Base-by-base conservation (phyloP, 2,329 filamentous ascomycete species). In the Tympanopsis confertula region DNA sequence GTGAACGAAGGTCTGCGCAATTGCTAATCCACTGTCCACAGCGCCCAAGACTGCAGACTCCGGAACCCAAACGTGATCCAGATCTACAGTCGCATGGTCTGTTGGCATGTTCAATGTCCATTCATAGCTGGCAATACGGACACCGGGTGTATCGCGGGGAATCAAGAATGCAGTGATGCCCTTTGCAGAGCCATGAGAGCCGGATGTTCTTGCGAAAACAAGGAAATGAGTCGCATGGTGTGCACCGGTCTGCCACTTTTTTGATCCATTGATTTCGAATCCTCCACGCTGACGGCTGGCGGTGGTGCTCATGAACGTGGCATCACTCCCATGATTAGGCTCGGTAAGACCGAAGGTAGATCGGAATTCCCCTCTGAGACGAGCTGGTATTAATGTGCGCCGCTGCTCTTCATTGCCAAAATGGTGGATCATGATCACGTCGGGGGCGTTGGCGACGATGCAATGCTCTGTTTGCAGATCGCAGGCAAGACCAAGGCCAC, bases 41-140 rank as follows among this genome's bases (percentile, higher is more conserved):
- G 59, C 56, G 0, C 74, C 74, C 1, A 79, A 57, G 22, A 77
- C 56, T 2, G 69, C 59, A 15, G 59, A 62, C 13, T 59, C 55
- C 1, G 74, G 70, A 1, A 78, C 69, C 47, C 61, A 69, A n/a
- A 76, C 74, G 39, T 69, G 53, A n/a, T 63, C 63, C 33, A 79
- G 56, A 2, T 64, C 62, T 28, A 79, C 59, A 1, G 73, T 78
- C 3, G 74, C 74, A 48, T 79, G 74, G 50, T 80, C 74, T 4
- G 74, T 78, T 0, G 74, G 74, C 74, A 79, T 80, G 46, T 79
- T 79, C 38, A 78, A 64, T 2, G 74, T 79, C 71, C 73, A 79
- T 52, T 79, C 68, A 45, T 74, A 79, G 26, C 68, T 73, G 35
- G 68, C 62, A 5, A 76, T 63, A 17, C 62, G 59, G 13, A 78